Evolutionary conservation across 768 basidiomycete species (phyloP).

Genomic region (Dioszegia aurantiaca): DNA sequence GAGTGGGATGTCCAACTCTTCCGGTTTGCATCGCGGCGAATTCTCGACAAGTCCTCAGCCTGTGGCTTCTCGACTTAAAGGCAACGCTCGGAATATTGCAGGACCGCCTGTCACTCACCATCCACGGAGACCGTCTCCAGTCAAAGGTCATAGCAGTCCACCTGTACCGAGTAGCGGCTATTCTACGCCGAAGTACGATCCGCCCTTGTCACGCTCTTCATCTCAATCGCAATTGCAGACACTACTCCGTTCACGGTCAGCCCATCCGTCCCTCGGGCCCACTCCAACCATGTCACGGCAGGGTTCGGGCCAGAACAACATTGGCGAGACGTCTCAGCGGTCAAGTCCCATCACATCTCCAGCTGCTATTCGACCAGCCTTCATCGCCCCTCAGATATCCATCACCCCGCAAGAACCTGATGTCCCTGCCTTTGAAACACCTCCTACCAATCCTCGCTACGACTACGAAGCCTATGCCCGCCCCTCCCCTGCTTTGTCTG

Average conservation of each 20-base stretch:
- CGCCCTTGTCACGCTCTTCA: neutral
- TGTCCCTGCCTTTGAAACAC: neutral
- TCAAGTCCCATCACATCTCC: neutral
- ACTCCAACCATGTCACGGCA: slow-evolving; percentile 2
- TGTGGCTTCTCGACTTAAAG: neutral
- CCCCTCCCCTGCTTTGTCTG: neutral
- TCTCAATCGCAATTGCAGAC: neutral
- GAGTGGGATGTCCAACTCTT: neutral
- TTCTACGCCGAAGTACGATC: slow-evolving; percentile 8
- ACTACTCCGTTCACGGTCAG: neutral
- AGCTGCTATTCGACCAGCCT: neutral
- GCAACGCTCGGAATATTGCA: neutral
- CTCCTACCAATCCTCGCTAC: neutral
- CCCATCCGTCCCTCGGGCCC: neutral
- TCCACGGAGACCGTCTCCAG: slow-evolving; percentile 4
- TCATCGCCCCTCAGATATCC: slow-evolving; percentile 1
- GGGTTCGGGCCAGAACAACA: neutral
- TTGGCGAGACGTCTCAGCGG: neutral
- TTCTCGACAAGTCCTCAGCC: neutral
- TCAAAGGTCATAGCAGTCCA: slow-evolving; percentile 4
- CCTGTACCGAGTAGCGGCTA: slow-evolving; percentile 8
- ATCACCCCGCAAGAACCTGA: neutral
- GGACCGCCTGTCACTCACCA: slow-evolving; percentile 10
- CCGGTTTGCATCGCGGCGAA: neutral
- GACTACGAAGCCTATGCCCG: neutral